Base-by-base conservation (phyloP, 1,284 basidiomycete species). In the Moesziomyces sp. region DNA sequence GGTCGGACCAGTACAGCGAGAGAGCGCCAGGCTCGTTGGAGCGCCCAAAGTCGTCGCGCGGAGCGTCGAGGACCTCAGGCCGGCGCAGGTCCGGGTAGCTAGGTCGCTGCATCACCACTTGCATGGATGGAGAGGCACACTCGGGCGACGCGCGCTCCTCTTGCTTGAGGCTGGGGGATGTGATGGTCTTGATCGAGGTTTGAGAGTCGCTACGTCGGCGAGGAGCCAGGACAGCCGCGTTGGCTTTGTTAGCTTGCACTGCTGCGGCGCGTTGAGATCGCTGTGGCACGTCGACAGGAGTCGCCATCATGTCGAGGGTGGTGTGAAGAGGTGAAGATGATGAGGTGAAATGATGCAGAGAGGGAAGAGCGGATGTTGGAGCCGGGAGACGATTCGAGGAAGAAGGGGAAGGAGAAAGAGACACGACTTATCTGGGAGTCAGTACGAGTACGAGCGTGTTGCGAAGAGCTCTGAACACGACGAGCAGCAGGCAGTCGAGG, bases 201-300 rank as follows among this genome's bases (percentile, higher is more conserved):
- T 60, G 63, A 23, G 64, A 63, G 40, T 62, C 63, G 57, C 56
- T 67, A 18, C 64, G 63, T 35, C 58, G 52, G 28, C 64, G 64
- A 4, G 70, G 46, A 5, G 70, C 52, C 13, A 67, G 45, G 10
- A 51, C 47, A 5, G 57, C 57, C 16, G 49, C 50, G 56, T 63
- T 73, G 30, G 64, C 70, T 26, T 57, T 62, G 47, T 26, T 59
- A 7, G 70, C 70, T 58, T 67, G 64, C n/a, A 54, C 49, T 13
- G 70, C 64, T 16, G 70, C 70, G 23, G 70, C 70, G 38, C 70
- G 40, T 44, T 73, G 70, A 18, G 70, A 56, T 14, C 70, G 49
- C 44, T 73, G 70, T 21, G 62, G 55, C 62, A 66, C 53, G 45
- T 45, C 16, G 35, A 35, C 35, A 35, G 11, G 11, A 35, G 35